A percentile compares a stretch with the other conserved stretches of the same genome.
These are phyloP conservation scores for Lentinula boryana DNA, from an alignment of 768 basidiomycete genomes.

Conservation along the genomic window DNA sequence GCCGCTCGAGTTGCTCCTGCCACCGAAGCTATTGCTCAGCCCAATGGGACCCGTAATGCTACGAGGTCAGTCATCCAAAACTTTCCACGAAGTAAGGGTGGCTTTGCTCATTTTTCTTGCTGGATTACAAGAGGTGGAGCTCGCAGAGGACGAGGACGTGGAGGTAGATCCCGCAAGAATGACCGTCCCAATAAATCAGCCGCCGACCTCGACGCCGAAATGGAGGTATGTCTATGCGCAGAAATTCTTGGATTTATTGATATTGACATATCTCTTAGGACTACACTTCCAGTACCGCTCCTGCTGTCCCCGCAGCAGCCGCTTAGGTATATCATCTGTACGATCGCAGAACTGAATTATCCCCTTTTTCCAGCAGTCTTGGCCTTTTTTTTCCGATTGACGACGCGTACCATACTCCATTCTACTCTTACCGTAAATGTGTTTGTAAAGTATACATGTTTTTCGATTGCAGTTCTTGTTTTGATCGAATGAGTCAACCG, in stretches of 20 bases:
- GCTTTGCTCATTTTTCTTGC: neutral
- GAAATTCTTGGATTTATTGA: neutral
- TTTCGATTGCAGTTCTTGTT: neutral
- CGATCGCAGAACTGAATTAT: neutral
- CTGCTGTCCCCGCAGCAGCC: conserved; percentile 2
- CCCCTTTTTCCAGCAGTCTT: neutral
- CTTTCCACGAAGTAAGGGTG: neutral
- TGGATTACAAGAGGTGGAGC: conserved; percentile 18
- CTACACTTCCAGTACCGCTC: conserved; percentile 1
- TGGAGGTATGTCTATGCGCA: conserved; percentile 63
- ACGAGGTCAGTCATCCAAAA: conserved; percentile 22
- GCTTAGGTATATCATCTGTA: neutral
- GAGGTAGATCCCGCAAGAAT: conserved; percentile 35
- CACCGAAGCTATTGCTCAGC: conserved; percentile 26
- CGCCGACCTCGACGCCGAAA: conserved; percentile 95
- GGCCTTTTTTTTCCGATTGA: neutral
- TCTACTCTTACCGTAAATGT: neutral
- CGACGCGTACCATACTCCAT: neutral
- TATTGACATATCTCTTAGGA: conserved; percentile 1
- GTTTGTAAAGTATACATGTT: neutral
- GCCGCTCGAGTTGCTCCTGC: conserved; percentile 74
- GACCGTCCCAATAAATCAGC: conserved; percentile 74
- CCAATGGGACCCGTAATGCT: conserved; percentile 12
- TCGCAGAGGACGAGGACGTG: conserved; percentile 41
- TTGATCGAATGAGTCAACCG: neutral